Base-by-base conservation (phyloP, 805 yeast genomes). In the Saturnispora halmiae region DNA sequence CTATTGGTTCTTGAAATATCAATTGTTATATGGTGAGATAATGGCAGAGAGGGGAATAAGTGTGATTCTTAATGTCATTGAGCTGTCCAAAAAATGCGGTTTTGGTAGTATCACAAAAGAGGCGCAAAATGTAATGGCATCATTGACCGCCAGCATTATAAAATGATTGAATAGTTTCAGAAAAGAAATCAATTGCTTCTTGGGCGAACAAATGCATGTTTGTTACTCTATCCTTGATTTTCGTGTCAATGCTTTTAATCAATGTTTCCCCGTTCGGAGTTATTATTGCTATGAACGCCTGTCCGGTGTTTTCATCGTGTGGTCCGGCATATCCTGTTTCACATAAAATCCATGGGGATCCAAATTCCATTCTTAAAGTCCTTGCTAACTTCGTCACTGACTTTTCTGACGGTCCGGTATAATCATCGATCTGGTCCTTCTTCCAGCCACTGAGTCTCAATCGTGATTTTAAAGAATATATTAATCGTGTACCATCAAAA, bases 261-360 rank as follows among this genome's bases (percentile, higher is more conserved):
- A 82, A 69, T 7, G 59, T 60, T 42, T 77, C 78, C 10, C 76
- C 76, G 10, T 54, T 51, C 0, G 90, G 85, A 1, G 87, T 83
- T 22, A 77, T 69, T 28, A 83, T 64, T 1, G 87, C 94, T 35
- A 84, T 56, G 52, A 68, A 85, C 0, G 80, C 90, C 1, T 77
- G 72, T 4, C 95, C 95, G 2, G 76, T 68, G 29, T 64, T 65
- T 10, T 43, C 59, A 45, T 51, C 59, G 37, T 53, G 64, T 2
- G 94, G 92, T 1, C 94, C 94, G 0, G 95, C 94, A 66, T 82
- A 80, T 1, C 95, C 95, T 1, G 92, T 79, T 58, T 85, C 95
- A 1, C 88, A 79, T 15, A 85, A 65, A 4, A 84, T 86, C 59
- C 77, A 85, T 0, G 88, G 82, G 3, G 87, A 77, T 0, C 94